Evolutionary conservation across 2,329 filamentous ascomycete genomes (phyloP), one percentile per base, ranked within the genome.

Genomic region (Venturiaceae sp.): DNA sequence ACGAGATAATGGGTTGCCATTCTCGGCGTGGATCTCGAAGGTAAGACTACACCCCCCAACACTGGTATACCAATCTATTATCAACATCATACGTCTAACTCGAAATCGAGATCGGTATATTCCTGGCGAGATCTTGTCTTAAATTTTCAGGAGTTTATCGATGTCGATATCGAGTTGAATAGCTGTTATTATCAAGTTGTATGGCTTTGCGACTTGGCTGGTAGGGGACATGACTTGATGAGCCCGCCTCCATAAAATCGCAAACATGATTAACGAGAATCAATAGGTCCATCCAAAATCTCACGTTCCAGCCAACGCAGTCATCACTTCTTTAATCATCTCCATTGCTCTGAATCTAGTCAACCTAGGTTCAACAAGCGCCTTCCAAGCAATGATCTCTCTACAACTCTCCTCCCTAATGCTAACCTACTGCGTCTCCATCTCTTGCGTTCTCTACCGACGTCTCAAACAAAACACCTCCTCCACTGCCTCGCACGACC

Each of bases 291-390:
- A 30, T 2, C 44, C 5, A 21, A 55, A 58, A 59, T 36, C 55
- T 39, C 62, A 75, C 53, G 72, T 77, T 58, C 77, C 77, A 5
- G 69, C 79, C 5, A 73, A 78, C 55, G 71, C 77, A 1, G 74
- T 80, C 58, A 65, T 76, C 57, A 68, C 77, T 7, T 75, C 77
- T 1, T 72, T 77, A 3, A 63, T 72, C 11, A 69, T 74, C 39
- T 73, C 74, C 19, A 67, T 71, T 4, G 69, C 80, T 2, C 71
- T 81, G 36, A 73, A 74, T 1, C 67, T 81, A 23, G 79, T 81
- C 69, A 80, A 80, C 63, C 74, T 81, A 55, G 78, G 76, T 47
- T 78, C 75, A n/a, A 66, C 69, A 23, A 67, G 70, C 4, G 75
- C 74, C 9, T 69, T 77, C 53, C 70, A 73, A 59, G 73, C 73